Conservation (phyloP, 805 yeast species). For the Candida boidinii region DNA sequence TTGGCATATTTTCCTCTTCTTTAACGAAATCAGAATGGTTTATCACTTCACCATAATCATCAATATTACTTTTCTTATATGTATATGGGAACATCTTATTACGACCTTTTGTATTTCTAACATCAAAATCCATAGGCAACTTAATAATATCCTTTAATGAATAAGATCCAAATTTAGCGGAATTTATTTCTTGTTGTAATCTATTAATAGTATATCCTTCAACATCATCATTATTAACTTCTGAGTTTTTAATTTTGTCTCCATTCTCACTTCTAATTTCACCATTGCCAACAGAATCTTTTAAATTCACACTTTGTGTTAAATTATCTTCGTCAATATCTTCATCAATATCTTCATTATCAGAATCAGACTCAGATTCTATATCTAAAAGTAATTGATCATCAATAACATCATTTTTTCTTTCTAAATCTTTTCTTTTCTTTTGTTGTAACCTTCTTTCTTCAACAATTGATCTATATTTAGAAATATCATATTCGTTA, state of each 20-base stretch:
- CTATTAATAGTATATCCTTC: not conserved
- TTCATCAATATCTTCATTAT: slow-evolving; percentile 9
- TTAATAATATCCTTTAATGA: slow-evolving; percentile 31
- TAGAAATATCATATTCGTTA: slow-evolving; percentile 39
- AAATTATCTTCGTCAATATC: slow-evolving; percentile 10
- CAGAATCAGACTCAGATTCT: slow-evolving; percentile 20
- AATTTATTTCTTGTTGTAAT: not conserved
- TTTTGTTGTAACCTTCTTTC: slow-evolving; percentile 33
- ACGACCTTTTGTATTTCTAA: slow-evolving; percentile 38
- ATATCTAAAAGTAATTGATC: slow-evolving; percentile 28
- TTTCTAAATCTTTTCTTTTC: slow-evolving; percentile 23
- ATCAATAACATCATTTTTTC: slow-evolving; percentile 21
- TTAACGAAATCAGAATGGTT: slow-evolving; percentile 54
- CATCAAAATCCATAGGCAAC: slow-evolving; percentile 47
- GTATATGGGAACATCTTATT: slow-evolving; percentile 72
- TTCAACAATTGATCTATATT: slow-evolving; percentile 37
- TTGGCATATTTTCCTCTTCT: slow-evolving; percentile 37
- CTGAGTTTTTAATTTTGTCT: slow-evolving; percentile 12
- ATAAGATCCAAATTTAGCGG: slow-evolving; percentile 11
- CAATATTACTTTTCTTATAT: slow-evolving; percentile 50
- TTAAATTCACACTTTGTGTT: no score
- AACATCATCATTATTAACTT: not conserved
- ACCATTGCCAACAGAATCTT: slow-evolving; percentile 24
- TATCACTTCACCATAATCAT: slow-evolving; percentile 83
- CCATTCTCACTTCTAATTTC: slow-evolving; percentile 21